These are phyloP conservation scores for Thermoascus crustaceus DNA, from an alignment of 2,329 filamentous ascomycete species.

Conservation along the genomic window DNA sequence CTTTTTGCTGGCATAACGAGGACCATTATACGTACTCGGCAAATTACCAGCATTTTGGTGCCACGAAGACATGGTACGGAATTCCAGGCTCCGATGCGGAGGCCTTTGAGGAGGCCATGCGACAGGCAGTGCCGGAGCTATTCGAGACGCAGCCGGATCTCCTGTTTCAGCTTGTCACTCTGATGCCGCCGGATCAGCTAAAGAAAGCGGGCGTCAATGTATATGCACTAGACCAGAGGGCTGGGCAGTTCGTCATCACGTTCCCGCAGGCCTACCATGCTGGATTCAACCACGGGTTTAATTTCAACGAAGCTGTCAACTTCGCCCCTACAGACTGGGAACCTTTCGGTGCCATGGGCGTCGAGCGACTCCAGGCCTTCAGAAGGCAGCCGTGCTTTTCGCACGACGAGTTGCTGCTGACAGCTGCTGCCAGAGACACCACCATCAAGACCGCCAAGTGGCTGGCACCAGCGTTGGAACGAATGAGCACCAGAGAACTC, in stretches of 20 bases:
- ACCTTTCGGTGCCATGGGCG: conserved; percentile 76
- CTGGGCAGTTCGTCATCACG: conserved; percentile 91
- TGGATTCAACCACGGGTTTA: conserved; percentile 97
- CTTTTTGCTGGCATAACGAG: conserved; percentile 99
- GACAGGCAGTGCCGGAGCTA: conserved; percentile 85
- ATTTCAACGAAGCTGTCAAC: conserved; percentile 98
- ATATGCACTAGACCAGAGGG: conserved; percentile 90
- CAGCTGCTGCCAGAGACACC: conserved; percentile 71
- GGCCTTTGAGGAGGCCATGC: conserved; percentile 93
- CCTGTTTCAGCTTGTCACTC: conserved; percentile 92
- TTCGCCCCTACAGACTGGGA: conserved; percentile 96
- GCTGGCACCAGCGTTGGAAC: conserved; percentile 78
- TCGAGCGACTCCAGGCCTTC: conserved; percentile 78
- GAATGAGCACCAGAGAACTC: conserved; percentile 67
- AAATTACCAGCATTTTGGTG: conserved; percentile 97
- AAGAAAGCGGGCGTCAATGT: conserved; percentile 88
- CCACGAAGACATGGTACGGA: conserved; percentile 98
- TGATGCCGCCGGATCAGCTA: conserved; percentile 86
- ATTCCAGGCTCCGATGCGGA: conserved; percentile 90
- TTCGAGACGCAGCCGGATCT: conserved; percentile 97
- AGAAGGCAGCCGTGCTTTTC: conserved; percentile 92
- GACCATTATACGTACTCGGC: conserved; percentile 97
- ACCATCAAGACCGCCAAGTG: conserved; percentile 90
- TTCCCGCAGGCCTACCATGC: conserved; percentile 97
- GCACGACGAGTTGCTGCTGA: conserved; percentile 88